phyloP scores from a whole-genome alignment of 108 stramenopile species.

The Epithemia pelagica region DNA sequence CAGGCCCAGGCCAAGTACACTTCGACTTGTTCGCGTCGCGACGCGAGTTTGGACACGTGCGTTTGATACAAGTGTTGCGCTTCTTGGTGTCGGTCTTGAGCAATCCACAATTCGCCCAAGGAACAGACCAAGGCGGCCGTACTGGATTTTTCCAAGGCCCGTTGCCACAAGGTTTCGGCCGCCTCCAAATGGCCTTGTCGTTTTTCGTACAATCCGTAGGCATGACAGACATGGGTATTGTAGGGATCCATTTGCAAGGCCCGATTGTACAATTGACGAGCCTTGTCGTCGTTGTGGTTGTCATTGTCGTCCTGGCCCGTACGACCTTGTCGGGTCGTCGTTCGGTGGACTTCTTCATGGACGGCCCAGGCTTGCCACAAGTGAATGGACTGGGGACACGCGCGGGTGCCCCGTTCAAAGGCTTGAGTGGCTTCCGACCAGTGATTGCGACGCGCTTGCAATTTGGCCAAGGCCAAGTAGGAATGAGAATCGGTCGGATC shows the following conservation, averaged over 20 bases:
- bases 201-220: slow-evolving; percentile 55
- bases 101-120: slow-evolving; percentile 49
- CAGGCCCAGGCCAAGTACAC: slow-evolving; percentile 67
- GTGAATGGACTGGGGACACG: slow-evolving; percentile 60
- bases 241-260: slow-evolving; percentile 52
- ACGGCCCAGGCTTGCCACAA: slow-evolving; percentile 79
- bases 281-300: slow-evolving; percentile 26
- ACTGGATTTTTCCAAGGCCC: slow-evolving; percentile 34
- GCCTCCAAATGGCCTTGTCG: slow-evolving; percentile 9
- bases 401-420: slow-evolving; percentile 44
- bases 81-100: slow-evolving; percentile 16
- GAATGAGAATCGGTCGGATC: slow-evolving; percentile 60
- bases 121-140: slow-evolving; percentile 81
- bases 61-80: slow-evolving; percentile 47
- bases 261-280: slow-evolving; percentile 49
- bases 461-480: slow-evolving; percentile 61
- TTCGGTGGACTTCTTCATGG: too few species aligned
- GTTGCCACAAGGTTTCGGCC: slow-evolving; percentile 45
- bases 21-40: slow-evolving; percentile 56
- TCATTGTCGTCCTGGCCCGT: slow-evolving; percentile 45
- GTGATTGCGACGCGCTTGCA: slow-evolving; percentile 39
- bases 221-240: slow-evolving; percentile 79
- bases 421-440: slow-evolving; percentile 12
- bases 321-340: too few species aligned
- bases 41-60: slow-evolving; percentile 27